Base-by-base conservation (phyloP, 768 basidiomycete species). In the Hygrocybe coccinea region DNA sequence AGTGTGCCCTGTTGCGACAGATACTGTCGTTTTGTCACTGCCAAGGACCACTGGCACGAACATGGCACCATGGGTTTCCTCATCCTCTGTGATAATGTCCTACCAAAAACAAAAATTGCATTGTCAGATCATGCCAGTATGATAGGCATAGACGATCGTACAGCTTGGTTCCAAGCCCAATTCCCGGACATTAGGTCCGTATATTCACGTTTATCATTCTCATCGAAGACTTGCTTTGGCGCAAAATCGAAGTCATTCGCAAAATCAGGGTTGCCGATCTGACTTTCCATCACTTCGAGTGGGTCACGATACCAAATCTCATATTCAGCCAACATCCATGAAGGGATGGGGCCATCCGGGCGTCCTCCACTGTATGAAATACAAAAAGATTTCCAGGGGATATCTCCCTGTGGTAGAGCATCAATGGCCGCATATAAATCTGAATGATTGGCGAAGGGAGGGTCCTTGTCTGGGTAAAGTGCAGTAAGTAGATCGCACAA, bases 11-110 rank as follows among this genome's bases (percentile, higher is more conserved):
- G 71, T 74, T 0, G 68, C 70, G 19, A 74, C 69, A 1, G 72
- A 75, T 4, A 71, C 69, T 0, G 66, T 71, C 0, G 73, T 75
- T 55, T 76, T 75, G 51, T 76, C 70, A 35, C 69, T 71, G 1
- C 74, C 71, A n/a, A 69, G 60, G 19, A 74, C 65, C 24, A 73
- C 50, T 2, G 74, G 72, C 1, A 64, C 62, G 52, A 68, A 67
- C 54, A 69, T 64, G 0, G 70, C 52, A 1, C 71, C 70, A 46
- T 64, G 61, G 1, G 53, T 72, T 4, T 44, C 11, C 7, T 34
- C 33, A 46, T 54, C 39, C 24, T 54, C 22, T 25, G 52, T 41
- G 37, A 65, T 59, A 6, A 45, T 29, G 47, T 56, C 62, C 65
- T 59, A 22, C 29, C 29, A 8, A 8, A 29, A 29, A 29, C 29